Conservation (phyloP, 2,329 filamentous ascomycete genomes). For the Xylaria sp. region DNA sequence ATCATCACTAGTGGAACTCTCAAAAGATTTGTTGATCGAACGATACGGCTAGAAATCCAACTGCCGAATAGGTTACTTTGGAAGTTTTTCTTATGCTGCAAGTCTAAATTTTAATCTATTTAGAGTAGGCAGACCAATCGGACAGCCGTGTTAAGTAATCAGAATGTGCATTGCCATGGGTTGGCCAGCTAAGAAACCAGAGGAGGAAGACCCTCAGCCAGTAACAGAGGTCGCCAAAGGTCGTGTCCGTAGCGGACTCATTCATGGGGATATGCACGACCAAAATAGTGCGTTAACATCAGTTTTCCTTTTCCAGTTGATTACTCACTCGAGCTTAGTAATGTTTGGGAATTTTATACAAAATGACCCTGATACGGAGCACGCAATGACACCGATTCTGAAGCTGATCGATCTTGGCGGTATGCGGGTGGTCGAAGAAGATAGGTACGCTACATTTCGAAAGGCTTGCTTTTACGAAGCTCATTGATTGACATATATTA, state of each 20-base stretch:
- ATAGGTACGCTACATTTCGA: background rate
- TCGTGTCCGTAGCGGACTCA: background rate
- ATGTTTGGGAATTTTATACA: constrained; percentile 18
- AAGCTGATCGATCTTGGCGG: constrained; percentile 21
- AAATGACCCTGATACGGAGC: constrained; percentile 6
- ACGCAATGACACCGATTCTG: constrained; percentile 16
- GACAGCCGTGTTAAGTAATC: constrained; percentile 1
- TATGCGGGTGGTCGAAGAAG: background rate
- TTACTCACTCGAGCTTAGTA: constrained; percentile 12
- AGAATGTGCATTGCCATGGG: constrained; percentile 25
- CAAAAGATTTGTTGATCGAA: background rate
- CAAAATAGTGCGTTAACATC: constrained; percentile 8
- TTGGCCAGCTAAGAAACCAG: constrained; percentile 18
- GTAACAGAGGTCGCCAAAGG: constrained; percentile 3
- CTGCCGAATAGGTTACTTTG: constrained; percentile 27
- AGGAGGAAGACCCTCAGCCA: constrained; percentile 8
- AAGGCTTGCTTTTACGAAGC: background rate
- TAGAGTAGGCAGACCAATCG: background rate
- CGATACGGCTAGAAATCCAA: background rate
- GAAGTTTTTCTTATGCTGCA: constrained; percentile 26
- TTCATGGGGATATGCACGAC: constrained; percentile 19
- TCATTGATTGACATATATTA: background rate
- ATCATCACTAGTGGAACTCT: constrained; percentile 17
- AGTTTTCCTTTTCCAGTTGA: background rate
- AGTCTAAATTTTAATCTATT: background rate